A percentile compares a stretch with the other conserved stretches of the same genome.
Conservation (phyloP, 169 alveolate species). For the Perkinsus chesapeaki region DNA sequence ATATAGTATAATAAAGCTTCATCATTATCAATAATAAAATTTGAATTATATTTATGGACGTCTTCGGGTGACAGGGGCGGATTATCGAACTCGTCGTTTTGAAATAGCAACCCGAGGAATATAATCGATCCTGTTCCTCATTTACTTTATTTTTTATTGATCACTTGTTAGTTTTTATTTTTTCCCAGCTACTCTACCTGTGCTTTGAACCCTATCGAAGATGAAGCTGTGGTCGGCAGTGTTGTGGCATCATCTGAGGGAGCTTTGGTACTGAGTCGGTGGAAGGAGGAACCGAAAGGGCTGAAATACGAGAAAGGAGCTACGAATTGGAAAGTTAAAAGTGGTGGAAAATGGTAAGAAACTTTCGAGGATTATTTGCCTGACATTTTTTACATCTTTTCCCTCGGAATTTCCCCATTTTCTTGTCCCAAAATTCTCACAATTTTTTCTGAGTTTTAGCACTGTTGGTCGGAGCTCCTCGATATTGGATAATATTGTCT, state of each 20-base stretch:
- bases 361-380: not conserved
- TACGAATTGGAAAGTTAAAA: not conserved
- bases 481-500: no score
- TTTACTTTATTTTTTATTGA: constrained; percentile 11
- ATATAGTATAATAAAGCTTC: no score
- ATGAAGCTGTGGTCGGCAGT: constrained; percentile 60
- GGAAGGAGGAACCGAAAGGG: not conserved
- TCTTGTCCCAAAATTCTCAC: no score
- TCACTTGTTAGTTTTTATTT: constrained; percentile 46
- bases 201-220: constrained; percentile 91
- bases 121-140: not conserved
- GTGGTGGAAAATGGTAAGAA: not conserved
- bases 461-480: no score
- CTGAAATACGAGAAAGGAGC: not conserved
- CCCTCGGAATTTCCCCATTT: no score
- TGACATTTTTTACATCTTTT: no score
- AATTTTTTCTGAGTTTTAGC: no score
- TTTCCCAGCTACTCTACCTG: constrained; percentile 88
- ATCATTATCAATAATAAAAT: no score
- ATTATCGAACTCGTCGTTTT: no score
- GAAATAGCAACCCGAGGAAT: no score
- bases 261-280: not conserved
- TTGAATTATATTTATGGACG: no score
- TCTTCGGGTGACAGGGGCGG: no score
- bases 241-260: not conserved